Base-by-base conservation (phyloP, 495 filamentous ascomycete species). In the Parathielavia hyrcaniae region DNA sequence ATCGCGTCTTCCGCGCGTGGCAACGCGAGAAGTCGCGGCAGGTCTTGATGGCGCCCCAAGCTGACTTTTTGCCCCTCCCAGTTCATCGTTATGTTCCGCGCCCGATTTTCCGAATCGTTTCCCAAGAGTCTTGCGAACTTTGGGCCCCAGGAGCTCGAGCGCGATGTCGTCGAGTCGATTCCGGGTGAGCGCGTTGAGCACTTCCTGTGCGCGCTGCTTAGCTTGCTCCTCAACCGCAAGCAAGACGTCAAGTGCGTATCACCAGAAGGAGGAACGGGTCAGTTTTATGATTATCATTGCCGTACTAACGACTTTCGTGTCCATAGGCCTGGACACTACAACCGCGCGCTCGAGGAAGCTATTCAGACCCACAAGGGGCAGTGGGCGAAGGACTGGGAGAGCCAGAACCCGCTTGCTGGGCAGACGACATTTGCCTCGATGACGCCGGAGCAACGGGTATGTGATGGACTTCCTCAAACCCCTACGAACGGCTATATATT, bases 11-110 rank as follows among this genome's bases (percentile, higher is more conserved):
- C 59, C 57, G 58, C 63, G 62, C 67, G 46, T 12, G 54, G 58
- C 58, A 65, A 73, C 73, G 67, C 74, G 68, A 74, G 67, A 64
- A 60, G 59, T 72, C 71, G 72, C 71, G 72, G 72, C 58, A 14
- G n/a, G 48, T 64, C 26, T 64, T 66, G 67, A 12, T 39, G 71
- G 68, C 73, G 66, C 62, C 22, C 75, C 53, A 58, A 64, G 64
- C 69, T 62, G 50, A 63, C 50, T 55, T 64, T 53, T 56, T 6
- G 26, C 6, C 48, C 49, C 55, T 23, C 51, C 41, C 72, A 97
- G 91, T 95, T 98, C 72, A 89, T 98, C 71, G 89, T 96, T 63
- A 96, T 91, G 89, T 98, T 96, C 72, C 87, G 92, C 69, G 84
- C 89, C 72, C 88, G 93, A 66, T 97, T 97, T 69, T 84, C 80